These are phyloP conservation scores for Sphaerulina populicola DNA, from an alignment of 2,329 filamentous ascomycete species.

Conservation along the genomic window DNA sequence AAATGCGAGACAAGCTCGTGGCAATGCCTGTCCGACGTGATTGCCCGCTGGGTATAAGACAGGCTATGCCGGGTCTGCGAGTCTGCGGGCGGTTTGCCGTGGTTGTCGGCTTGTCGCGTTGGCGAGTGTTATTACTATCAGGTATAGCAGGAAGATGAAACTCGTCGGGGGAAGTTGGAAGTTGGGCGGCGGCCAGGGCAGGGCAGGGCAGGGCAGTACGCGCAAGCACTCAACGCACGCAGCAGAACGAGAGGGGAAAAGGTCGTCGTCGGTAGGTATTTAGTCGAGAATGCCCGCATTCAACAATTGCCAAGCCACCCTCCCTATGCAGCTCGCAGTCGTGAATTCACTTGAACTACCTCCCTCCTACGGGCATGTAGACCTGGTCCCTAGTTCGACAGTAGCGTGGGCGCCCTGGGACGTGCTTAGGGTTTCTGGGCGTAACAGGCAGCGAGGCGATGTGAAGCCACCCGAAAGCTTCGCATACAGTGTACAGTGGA, in stretches of 20 bases:
- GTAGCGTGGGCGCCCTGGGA: neutral
- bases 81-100: neutral
- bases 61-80: neutral
- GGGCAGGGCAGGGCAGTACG: too few species aligned
- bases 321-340: neutral
- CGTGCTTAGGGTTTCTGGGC: neutral
- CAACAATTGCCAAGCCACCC: neutral
- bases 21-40: slow-evolving; percentile 3
- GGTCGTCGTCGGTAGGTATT: neutral
- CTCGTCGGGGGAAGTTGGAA: neutral
- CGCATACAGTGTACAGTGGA: too few species aligned
- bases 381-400: neutral
- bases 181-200: too few species aligned
- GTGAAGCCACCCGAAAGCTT: neutral
- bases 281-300: neutral
- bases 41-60: neutral
- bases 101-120: neutral
- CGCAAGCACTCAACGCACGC: neutral
- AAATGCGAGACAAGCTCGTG: neutral
- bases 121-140: neutral
- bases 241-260: neutral
- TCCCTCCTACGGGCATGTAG: too few species aligned
- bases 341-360: too few species aligned
- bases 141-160: neutral
- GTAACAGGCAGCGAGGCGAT: neutral